A percentile compares a stretch with the other conserved stretches of the same genome.
Evolutionary conservation across 176 grass and related monocot genomes (phyloP).

Genomic region (Cymbopogon citratus): DNA sequence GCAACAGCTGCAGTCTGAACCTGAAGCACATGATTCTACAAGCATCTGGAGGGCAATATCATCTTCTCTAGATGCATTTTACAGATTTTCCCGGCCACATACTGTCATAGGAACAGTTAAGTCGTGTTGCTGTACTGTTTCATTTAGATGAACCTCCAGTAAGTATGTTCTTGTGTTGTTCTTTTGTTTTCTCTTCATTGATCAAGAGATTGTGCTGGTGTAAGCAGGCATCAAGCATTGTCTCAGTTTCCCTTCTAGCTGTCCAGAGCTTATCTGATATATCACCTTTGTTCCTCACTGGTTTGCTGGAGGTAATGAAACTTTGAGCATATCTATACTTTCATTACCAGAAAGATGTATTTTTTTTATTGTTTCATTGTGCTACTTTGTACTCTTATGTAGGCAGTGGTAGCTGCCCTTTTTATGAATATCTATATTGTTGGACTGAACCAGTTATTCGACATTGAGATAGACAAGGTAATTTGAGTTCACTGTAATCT

Average conservation of each 20-base stretch:
- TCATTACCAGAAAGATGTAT: neutral
- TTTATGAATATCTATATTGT: constrained; percentile 99
- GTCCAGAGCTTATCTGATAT: constrained; percentile 70
- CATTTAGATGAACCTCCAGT: constrained; percentile 2
- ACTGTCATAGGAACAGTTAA: constrained; percentile 99
- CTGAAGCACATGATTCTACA: constrained; percentile 44
- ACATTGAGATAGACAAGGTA: constrained; percentile 99
- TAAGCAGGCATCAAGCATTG: constrained; percentile 88
- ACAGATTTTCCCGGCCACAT: constrained; percentile 96
- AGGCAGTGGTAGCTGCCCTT: constrained; percentile 76
- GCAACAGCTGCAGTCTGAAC: constrained; percentile 49
- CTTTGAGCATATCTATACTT: constrained; percentile 22
- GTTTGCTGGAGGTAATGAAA: constrained; percentile 81
- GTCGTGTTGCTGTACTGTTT: constrained; percentile 18
- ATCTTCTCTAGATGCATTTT: constrained; percentile 78
- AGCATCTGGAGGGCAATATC: constrained; percentile 54
- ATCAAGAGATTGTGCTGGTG: constrained; percentile 28
- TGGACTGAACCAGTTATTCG: constrained; percentile 89
- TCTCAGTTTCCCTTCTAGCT: constrained; percentile 93
- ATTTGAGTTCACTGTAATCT: neutral
- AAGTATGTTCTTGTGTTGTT: neutral
- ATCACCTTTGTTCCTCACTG: constrained; percentile 74
- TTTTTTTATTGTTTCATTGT: constrained; percentile 23
- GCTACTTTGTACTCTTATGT: constrained; percentile 17
- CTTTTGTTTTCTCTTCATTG: neutral